phyloP scores from a whole-genome alignment of 345 rosid genomes.

The Brassica nigra region DNA sequence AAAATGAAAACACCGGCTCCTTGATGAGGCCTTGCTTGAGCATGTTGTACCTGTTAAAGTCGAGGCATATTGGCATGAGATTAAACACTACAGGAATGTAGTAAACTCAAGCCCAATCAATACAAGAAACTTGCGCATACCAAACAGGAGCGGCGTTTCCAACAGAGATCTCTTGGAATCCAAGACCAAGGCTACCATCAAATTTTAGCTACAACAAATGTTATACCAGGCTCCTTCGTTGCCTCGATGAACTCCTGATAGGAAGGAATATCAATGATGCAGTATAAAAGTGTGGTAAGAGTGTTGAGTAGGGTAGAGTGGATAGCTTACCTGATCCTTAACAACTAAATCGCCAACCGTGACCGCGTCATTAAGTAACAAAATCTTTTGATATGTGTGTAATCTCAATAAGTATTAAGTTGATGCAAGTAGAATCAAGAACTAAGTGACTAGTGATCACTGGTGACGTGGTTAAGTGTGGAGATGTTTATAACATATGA shows the following conservation, averaged over 20 bases:
- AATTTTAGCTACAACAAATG: constrained; percentile 55
- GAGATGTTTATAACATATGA: not conserved
- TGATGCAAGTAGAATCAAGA: constrained; percentile 4
- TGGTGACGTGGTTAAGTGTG: constrained; percentile 15
- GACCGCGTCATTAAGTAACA: constrained; percentile 31
- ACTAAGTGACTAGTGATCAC: constrained; percentile 7
- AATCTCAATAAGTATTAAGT: not conserved
- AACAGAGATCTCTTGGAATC: constrained; percentile 84
- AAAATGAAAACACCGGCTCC: constrained; percentile 89
- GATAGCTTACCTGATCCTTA: constrained; percentile 60
- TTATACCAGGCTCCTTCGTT: constrained; percentile 79
- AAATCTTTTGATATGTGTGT: constrained; percentile 16
- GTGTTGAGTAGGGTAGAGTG: not conserved
- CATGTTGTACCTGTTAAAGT: constrained; percentile 78
- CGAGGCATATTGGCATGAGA: constrained; percentile 14
- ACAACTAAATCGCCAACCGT: constrained; percentile 73
- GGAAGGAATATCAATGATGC: constrained; percentile 5
- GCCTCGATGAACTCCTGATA: constrained; percentile 94
- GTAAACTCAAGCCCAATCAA: not conserved
- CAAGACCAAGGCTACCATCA: constrained; percentile 83
- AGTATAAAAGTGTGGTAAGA: not conserved
- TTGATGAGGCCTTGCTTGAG: constrained; percentile 72
- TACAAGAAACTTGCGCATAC: constrained; percentile 43
- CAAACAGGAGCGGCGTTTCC: constrained; percentile 82
- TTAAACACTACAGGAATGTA: not conserved